Percentiles rank a stretch among this genome's conserved stretches.
Evolutionary conservation across 2,329 filamentous ascomycete species (phyloP).

Genomic region (Aspergillus floridensis): DNA sequence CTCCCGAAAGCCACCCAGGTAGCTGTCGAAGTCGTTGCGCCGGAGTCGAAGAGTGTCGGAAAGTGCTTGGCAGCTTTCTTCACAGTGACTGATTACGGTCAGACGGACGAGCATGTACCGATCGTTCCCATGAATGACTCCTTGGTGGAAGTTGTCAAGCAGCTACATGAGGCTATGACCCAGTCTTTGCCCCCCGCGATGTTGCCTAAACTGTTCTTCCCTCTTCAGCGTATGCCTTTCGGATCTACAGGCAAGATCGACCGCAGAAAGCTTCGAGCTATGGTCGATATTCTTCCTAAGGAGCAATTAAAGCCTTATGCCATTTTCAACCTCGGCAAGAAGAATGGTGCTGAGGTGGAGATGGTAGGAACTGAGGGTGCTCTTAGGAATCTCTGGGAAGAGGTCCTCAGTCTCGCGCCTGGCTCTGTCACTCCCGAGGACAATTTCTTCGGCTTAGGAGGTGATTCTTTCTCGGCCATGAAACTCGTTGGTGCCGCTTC

Average conservation of each 20-base stretch:
- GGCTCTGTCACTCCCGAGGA: slow-evolving; percentile 44
- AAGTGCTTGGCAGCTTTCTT: slow-evolving; percentile 38
- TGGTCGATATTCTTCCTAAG: slow-evolving; percentile 37
- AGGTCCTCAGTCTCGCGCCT: slow-evolving; percentile 37
- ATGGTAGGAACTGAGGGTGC: slow-evolving; percentile 27
- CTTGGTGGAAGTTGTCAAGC: slow-evolving; percentile 24
- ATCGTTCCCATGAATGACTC: slow-evolving; percentile 27
- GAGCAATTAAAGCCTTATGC: slow-evolving; percentile 32
- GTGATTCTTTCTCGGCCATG: slow-evolving; percentile 50
- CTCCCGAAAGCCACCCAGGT: slow-evolving; percentile 39
- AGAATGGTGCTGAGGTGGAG: slow-evolving; percentile 26
- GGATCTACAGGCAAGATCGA: slow-evolving; percentile 46
- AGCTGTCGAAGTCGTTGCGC: slow-evolving; percentile 43
- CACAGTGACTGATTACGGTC: slow-evolving; percentile 20
- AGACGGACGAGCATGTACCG: slow-evolving; percentile 3
- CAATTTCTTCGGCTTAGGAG: slow-evolving; percentile 48
- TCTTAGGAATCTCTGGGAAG: slow-evolving; percentile 40
- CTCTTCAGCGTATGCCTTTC: slow-evolving; percentile 41
- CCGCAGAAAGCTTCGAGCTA: slow-evolving; percentile 37
- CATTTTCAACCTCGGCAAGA: slow-evolving; percentile 20
- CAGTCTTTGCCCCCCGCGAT: slow-evolving; percentile 41
- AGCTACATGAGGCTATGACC: slow-evolving; percentile 26
- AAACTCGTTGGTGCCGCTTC: slow-evolving; percentile 44
- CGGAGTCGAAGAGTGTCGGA: slow-evolving; percentile 29
- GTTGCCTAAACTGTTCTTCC: slow-evolving; percentile 46